Conservation (phyloP, 768 basidiomycete genomes). For the Lepiota venenata region DNA sequence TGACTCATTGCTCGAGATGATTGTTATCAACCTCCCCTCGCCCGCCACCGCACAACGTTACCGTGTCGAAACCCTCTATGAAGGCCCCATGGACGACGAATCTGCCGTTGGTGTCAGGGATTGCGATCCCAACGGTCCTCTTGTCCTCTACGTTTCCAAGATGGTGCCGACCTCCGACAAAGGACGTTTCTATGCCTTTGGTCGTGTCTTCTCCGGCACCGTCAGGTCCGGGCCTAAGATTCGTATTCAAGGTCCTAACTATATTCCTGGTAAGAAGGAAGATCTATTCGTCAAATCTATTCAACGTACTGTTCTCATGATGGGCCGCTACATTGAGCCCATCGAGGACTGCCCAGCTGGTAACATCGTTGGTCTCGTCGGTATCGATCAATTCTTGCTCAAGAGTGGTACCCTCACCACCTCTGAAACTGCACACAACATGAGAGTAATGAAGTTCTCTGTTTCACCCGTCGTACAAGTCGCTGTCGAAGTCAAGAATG, state of each 20-base stretch:
- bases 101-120: slow-evolving; percentile 98
- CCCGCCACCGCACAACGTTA: slow-evolving; percentile 96
- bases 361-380: slow-evolving; percentile 98
- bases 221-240: slow-evolving; percentile 97
- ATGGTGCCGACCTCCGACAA: slow-evolving; percentile 99
- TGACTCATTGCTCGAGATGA: slow-evolving; percentile 99
- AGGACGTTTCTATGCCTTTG: slow-evolving; percentile 99
- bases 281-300: slow-evolving; percentile 97
- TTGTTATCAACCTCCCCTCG: slow-evolving; percentile 98
- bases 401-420: slow-evolving; percentile 98
- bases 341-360: slow-evolving; percentile 99
- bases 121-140: slow-evolving; percentile 94
- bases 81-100: slow-evolving; percentile 99
- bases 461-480: slow-evolving; percentile 99
- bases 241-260: slow-evolving; percentile 99
- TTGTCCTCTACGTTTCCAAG: slow-evolving; percentile 98
- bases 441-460: slow-evolving; percentile 99
- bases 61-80: slow-evolving; percentile 99
- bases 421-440: slow-evolving; percentile 99
- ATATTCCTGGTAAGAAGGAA: slow-evolving; percentile 97
- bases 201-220: slow-evolving; percentile 99
- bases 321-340: slow-evolving; percentile 98
- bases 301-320: slow-evolving; percentile 99
- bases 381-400: slow-evolving; percentile 99
- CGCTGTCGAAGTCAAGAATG: slow-evolving; percentile 99